These are phyloP conservation scores for Haematococcus sp. DNA, from an alignment of 139 green algal species.

Conservation along the genomic window DNA sequence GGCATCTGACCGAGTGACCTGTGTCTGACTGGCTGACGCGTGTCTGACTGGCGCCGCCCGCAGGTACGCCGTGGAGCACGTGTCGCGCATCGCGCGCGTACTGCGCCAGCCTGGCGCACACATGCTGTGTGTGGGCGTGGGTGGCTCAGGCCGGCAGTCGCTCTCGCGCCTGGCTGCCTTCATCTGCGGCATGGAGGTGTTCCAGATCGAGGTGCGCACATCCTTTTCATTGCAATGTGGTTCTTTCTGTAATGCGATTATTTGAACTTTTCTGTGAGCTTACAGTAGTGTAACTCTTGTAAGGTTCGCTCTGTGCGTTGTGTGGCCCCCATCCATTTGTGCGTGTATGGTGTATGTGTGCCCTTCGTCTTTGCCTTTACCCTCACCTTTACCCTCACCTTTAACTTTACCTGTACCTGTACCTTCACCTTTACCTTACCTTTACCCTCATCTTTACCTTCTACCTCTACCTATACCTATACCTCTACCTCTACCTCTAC, in stretches of 20 bases:
- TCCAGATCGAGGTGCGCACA: constrained; percentile 42
- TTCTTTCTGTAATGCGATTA: no score
- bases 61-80: constrained; percentile 71
- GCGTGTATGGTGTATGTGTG: no score
- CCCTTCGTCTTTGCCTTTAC: not conserved
- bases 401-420: no score
- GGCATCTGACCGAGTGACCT: not conserved
- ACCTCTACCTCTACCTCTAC: no score
- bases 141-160: constrained; percentile 68
- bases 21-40: no score
- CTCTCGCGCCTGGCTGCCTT: constrained; percentile 70
- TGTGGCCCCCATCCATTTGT: constrained; percentile 11
- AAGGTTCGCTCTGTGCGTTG: no score
- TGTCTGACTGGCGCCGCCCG: not conserved
- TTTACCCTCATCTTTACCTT: not conserved
- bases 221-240: not conserved
- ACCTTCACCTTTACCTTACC: no score
- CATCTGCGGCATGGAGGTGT: constrained; percentile 67
- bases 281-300: no score
- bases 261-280: no score
- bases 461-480: not conserved
- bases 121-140: constrained; percentile 77
- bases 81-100: constrained; percentile 54
- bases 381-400: not conserved
- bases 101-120: constrained; percentile 56